Evolutionary conservation across 1,284 basidiomycete species (phyloP).

Genomic region (Kwoniella shivajii): DNA sequence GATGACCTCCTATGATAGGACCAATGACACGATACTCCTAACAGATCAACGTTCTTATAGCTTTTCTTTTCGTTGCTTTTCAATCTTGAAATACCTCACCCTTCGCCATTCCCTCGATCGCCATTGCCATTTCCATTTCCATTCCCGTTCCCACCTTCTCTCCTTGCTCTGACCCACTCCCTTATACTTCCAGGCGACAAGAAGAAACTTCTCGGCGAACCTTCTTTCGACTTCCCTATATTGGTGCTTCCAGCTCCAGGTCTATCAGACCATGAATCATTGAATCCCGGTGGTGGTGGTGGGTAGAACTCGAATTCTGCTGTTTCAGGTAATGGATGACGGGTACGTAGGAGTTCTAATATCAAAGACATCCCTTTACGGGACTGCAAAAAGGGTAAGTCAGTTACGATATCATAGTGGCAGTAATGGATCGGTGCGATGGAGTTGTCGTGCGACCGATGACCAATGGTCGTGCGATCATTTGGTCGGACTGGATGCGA

Average conservation of each 20-base stretch:
- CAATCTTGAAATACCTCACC: no score
- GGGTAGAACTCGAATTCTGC: constrained; percentile 42
- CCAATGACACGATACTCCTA: not conserved
- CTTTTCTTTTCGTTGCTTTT: not conserved
- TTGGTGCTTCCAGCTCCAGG: constrained; percentile 18
- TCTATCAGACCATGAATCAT: constrained; percentile 27
- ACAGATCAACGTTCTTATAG: not conserved
- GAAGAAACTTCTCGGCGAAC: constrained; percentile 23
- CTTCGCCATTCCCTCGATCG: not conserved
- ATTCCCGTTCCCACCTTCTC: constrained; percentile 3
- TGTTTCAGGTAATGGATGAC: constrained; percentile 40
- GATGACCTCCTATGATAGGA: not conserved
- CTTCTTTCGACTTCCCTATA: constrained; percentile 6
- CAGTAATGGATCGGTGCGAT: not conserved
- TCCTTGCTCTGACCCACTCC: constrained; percentile 17
- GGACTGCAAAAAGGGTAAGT: constrained; percentile 27
- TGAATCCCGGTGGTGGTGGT: constrained; percentile 35
- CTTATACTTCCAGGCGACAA: constrained; percentile 23
- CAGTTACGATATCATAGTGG: not conserved
- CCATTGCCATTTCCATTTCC: not conserved
- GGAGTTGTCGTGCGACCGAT: no score
- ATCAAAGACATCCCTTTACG: constrained; percentile 54
- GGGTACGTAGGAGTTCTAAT: constrained; percentile 35
- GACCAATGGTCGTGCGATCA: not conserved
- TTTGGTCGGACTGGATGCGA: no score